Conservation (phyloP, 1,284 basidiomycete genomes). For the Ustilago sp. region DNA sequence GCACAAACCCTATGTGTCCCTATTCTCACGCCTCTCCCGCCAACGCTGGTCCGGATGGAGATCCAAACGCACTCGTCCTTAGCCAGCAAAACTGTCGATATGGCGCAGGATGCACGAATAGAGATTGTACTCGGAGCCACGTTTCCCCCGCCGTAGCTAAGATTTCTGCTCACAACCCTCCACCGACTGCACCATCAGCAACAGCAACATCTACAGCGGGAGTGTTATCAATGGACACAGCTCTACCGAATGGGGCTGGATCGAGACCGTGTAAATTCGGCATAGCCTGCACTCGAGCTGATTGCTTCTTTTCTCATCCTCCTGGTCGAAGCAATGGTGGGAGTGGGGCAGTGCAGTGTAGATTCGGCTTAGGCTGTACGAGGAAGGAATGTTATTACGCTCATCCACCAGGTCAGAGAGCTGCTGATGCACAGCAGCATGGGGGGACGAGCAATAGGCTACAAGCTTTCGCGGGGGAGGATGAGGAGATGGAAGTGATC, state of each 20-base stretch:
- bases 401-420: slow-evolving; percentile 27
- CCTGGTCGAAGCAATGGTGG: background rate
- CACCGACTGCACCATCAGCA: background rate
- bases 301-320: slow-evolving; percentile 59
- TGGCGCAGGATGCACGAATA: slow-evolving; percentile 55
- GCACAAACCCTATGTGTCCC: slow-evolving; percentile 65
- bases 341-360: slow-evolving; percentile 9
- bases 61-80: slow-evolving; percentile 61
- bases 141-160: slow-evolving; percentile 56
- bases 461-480: slow-evolving; percentile 17
- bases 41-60: slow-evolving; percentile 48
- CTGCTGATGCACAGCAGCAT: background rate
- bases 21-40: slow-evolving; percentile 65
- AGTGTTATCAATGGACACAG: slow-evolving; percentile 25
- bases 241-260: slow-evolving; percentile 11
- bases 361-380: slow-evolving; percentile 50
- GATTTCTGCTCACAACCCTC: slow-evolving; percentile 3
- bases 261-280: slow-evolving; percentile 54
- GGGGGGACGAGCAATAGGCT: slow-evolving; percentile 18
- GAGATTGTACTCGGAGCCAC: slow-evolving; percentile 63
- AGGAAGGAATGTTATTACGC: slow-evolving; percentile 38
- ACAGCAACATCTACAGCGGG: slow-evolving; percentile 5
- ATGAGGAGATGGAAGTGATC: slow-evolving; percentile 34
- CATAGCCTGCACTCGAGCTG: slow-evolving; percentile 42
- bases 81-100: slow-evolving; percentile 56